These are phyloP conservation scores for Boletellus deceptivus DNA, from an alignment of 1,284 basidiomycete genomes.

Conservation along the genomic window DNA sequence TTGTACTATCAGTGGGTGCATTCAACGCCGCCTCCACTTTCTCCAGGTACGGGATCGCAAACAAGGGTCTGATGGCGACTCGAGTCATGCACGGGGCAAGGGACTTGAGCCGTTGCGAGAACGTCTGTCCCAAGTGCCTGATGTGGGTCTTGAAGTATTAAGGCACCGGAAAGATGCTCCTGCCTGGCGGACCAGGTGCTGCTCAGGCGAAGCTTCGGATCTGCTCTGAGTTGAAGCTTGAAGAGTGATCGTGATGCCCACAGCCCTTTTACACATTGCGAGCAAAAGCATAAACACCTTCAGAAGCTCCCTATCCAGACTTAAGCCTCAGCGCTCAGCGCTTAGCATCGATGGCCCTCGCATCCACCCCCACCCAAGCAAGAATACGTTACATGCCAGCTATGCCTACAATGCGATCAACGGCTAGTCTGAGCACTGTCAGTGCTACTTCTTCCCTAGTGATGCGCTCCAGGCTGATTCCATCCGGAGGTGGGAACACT, in stretches of 20 bases:
- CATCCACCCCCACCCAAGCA: constrained; percentile 1
- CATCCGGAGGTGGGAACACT: constrained; percentile 5
- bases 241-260: constrained; percentile 12
- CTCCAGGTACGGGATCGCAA: constrained; percentile 46
- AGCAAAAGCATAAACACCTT: not conserved
- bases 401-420: not conserved
- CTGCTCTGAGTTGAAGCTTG: constrained; percentile 9
- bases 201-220: constrained; percentile 1
- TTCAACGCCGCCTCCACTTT: constrained; percentile 19
- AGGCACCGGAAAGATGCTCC: too few species aligned
- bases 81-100: constrained; percentile 44
- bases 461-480: constrained; percentile 3
- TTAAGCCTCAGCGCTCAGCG: not conserved
- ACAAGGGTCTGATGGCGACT: constrained; percentile 47
- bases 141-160: too few species aligned
- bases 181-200: not conserved
- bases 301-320: not conserved
- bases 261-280: constrained; percentile 12
- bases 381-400: constrained; percentile 6
- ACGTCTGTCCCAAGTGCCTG: constrained; percentile 35
- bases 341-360: constrained; percentile 7
- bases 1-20: not conserved
- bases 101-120: constrained; percentile 24
- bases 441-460: not conserved
- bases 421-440: constrained; percentile 5